phyloP scores from a whole-genome alignment of 345 rosid species.

The Cochlearia excelsa region DNA sequence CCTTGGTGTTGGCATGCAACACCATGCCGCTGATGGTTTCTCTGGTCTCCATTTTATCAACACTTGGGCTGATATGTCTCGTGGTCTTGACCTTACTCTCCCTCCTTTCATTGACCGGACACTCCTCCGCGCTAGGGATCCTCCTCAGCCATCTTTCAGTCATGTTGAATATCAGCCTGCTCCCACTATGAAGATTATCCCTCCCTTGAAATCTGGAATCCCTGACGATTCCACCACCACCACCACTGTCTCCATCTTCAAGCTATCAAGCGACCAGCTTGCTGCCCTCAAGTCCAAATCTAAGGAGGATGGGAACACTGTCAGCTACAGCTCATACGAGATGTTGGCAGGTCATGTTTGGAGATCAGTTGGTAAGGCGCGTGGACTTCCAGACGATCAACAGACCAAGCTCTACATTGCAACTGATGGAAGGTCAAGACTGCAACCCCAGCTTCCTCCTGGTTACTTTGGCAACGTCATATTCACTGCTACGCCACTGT shows the following conservation, averaged over 20 bases:
- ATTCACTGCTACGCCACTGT: slow-evolving; percentile 86
- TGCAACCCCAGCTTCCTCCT: slow-evolving; percentile 69
- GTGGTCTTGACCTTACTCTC: slow-evolving; percentile 64
- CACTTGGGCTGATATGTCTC: slow-evolving; percentile 91
- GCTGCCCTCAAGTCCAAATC: slow-evolving; percentile 71
- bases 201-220: slow-evolving; percentile 27
- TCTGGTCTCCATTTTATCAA: slow-evolving; percentile 95
- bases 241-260: slow-evolving; percentile 64
- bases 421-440: slow-evolving; percentile 81
- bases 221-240: slow-evolving; percentile 41
- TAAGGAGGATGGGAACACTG: slow-evolving; percentile 66
- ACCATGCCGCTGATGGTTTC: slow-evolving; percentile 89
- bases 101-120: slow-evolving; percentile 87
- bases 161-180: slow-evolving; percentile 89
- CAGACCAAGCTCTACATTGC: slow-evolving; percentile 76
- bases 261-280: slow-evolving; percentile 59
- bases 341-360: slow-evolving; percentile 96
- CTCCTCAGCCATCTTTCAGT: slow-evolving; percentile 67
- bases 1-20: slow-evolving; percentile 98
- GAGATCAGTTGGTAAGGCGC: slow-evolving; percentile 71
- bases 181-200: slow-evolving; percentile 52
- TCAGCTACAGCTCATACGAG: slow-evolving; percentile 76
- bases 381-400: slow-evolving; percentile 66
- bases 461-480: slow-evolving; percentile 94
- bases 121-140: slow-evolving; percentile 80